Base-by-base conservation (phyloP, 2,329 filamentous ascomycete genomes). In the Fusarium sp. region DNA sequence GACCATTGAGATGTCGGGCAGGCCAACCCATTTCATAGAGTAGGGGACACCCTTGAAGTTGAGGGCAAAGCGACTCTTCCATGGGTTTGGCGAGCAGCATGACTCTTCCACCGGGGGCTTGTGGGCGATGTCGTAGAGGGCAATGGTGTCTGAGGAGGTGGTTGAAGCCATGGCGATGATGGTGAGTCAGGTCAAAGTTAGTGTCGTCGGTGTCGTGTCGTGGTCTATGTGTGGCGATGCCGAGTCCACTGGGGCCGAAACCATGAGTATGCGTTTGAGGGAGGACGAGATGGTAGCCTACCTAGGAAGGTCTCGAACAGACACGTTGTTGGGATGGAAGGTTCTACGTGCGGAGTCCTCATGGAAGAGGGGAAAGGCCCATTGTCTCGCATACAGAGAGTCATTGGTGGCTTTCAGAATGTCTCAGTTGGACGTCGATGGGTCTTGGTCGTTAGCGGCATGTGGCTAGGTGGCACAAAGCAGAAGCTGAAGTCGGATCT, bases 1-100 rank as follows among this genome's bases (percentile, higher is more conserved):
- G 7, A 88, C 84, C 32, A 83, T 78, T 41, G 81, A 35, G 34
- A 92, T 85, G 71, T 91, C 86, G 6, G 86, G 85, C 7, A 92
- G 77, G 8, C 85, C 77, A 1, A 90, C 84, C 88, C 89, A 92
- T 57, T 72, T 43, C 0, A 83, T 86, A 10, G 69, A 63, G 75
- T 83, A 84, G 1, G 77, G 66, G 10, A 82, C 66, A 9, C 66
- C 64, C 69, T 86, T 86, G 80, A 85, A 85, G 74, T 86, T 86
- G 64, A 86, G 81, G 0, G 84, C 85, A 32, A 81, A 73, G 18
- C 83, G 76, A 25, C 66, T 52, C 25, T 83, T 83, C 81, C 81
- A 82, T 0, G 82, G 82, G 57, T 83, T 82, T 0, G 78, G 76
- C 0, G 80, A 70, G 68, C 73, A 80, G 61, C 67, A 72, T 2